phyloP scores from a whole-genome alignment of 768 basidiomycete species.

The Galerina sulciceps region DNA sequence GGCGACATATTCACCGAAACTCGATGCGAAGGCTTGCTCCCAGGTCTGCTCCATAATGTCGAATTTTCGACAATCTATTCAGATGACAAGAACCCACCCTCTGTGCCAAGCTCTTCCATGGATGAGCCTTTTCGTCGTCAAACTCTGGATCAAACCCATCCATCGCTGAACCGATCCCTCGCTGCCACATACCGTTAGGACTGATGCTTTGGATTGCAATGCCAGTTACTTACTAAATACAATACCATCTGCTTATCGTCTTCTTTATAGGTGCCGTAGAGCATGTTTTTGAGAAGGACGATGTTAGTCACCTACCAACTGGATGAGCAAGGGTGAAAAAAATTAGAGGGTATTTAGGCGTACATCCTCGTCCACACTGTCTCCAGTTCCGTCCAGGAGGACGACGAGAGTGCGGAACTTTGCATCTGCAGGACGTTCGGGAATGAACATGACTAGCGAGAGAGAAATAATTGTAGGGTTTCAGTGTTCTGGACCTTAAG shows the following conservation, averaged over 20 bases:
- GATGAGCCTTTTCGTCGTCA: neutral
- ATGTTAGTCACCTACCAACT: neutral
- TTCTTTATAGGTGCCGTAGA: neutral
- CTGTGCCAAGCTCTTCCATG: neutral
- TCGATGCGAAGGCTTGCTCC: neutral
- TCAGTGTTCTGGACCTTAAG: too few relatives aligned
- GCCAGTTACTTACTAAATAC: neutral
- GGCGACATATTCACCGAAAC: neutral
- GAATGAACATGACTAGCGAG: neutral
- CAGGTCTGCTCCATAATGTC: neutral
- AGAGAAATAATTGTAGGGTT: too few relatives aligned
- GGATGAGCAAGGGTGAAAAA: neutral
- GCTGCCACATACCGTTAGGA: neutral
- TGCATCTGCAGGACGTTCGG: neutral
- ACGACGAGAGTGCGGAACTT: slow-evolving; percentile 1
- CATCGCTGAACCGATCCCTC: neutral
- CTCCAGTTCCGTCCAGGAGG: slow-evolving; percentile 1
- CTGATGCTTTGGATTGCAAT: neutral
- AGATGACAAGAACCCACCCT: neutral
- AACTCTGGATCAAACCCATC: neutral
- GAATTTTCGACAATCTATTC: neutral
- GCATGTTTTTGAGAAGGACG: slow-evolving; percentile 1
- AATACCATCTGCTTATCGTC: neutral
- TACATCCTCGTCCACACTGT: slow-evolving; percentile 2
- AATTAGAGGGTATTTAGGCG: too few relatives aligned